Evolutionary conservation across 345 rosid genomes (phyloP), one percentile per base, ranked within the genome.

Genomic region (Pseudoturritis turrita): DNA sequence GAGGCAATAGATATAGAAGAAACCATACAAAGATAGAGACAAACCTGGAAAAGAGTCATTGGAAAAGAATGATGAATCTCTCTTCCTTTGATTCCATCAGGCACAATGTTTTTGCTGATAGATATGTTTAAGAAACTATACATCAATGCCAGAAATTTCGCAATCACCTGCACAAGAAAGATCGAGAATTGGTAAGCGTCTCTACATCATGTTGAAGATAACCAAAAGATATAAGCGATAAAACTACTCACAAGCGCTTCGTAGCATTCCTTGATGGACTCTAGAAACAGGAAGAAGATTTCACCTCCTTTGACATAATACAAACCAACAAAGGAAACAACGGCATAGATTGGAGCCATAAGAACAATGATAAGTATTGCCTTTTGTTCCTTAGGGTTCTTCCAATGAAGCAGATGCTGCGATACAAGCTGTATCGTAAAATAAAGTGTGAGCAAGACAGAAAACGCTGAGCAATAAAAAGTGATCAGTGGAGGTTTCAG

Each of bases 11-110:
- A 49, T 18, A 68, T 12, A 9, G 62, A 51, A 51, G 25, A 6
- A 59, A 59, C 13, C 55, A 3, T 56, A 35, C 10, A 6, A 23
- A 45, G 41, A 54, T 10, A 49, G 62, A 58, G 39, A 18, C 51
- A 35, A 25, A 88, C 97, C 97, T 88, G 96, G 79, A 94, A 89
- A 75, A 89, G 89, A 36, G 98, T 94, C 95, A 94, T 87, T 21
- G 98, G 98, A 68, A 94, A 94, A 35, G 95, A 82, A 70, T 89
- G 98, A 73, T 88, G 97, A 78, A 94, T 82, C 81, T 89, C 90
- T 77, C 97, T 86, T 45, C 97, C 98, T 79, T 94, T 94, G 76
- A 94, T 84, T 63, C 73, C 95, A 79, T 91, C 97, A 10, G 97
- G 96, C 56, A 94, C 88, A 43, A 89, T 78, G 68, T 85, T 86